phyloP scores from a whole-genome alignment of 2,329 filamentous ascomycete genomes.

The Rachicladosporium sp. region DNA sequence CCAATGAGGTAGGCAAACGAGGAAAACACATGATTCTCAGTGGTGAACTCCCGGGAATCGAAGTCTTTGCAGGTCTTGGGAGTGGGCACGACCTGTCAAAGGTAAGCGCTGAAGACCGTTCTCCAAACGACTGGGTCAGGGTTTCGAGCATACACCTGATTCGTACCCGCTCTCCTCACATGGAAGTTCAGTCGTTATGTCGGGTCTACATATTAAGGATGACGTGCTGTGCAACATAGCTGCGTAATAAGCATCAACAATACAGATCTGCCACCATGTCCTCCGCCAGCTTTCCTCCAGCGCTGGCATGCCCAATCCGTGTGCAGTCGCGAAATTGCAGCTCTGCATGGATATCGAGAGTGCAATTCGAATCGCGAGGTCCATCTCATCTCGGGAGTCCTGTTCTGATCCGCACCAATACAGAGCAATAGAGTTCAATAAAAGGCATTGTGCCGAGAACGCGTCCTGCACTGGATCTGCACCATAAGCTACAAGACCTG shows the following conservation, averaged over 20 bases:
- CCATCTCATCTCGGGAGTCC: too few species aligned
- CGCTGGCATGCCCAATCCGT: constrained; percentile 1
- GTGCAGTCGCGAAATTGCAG: not conserved
- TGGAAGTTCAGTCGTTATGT: constrained; percentile 3
- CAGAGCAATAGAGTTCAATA: too few species aligned
- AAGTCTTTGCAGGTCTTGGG: constrained; percentile 1
- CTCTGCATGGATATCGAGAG: not conserved
- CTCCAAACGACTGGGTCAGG: not conserved
- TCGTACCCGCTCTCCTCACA: constrained; percentile 6
- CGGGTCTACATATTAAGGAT: not conserved
- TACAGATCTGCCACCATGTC: constrained; percentile 5
- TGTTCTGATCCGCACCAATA: too few species aligned
- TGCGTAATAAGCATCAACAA: constrained; percentile 3
- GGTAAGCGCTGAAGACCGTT: not conserved
- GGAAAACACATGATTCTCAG: constrained; percentile 1
- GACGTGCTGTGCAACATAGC: constrained; percentile 1
- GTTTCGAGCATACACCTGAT: constrained; percentile 1
- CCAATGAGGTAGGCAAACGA: constrained; percentile 3
- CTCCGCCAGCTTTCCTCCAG: constrained; percentile 4
- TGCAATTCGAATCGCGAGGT: not conserved
- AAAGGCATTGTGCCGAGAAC: too few species aligned
- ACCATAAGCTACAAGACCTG: too few species aligned
- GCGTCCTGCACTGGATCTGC: too few species aligned
- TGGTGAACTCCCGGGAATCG: constrained; percentile 1
- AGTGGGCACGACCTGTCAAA: constrained; percentile 1